Evolutionary conservation across 148 eudicot species (phyloP), one percentile per base, ranked within the genome.

Genomic region (Tetragonia tetragonoides): DNA sequence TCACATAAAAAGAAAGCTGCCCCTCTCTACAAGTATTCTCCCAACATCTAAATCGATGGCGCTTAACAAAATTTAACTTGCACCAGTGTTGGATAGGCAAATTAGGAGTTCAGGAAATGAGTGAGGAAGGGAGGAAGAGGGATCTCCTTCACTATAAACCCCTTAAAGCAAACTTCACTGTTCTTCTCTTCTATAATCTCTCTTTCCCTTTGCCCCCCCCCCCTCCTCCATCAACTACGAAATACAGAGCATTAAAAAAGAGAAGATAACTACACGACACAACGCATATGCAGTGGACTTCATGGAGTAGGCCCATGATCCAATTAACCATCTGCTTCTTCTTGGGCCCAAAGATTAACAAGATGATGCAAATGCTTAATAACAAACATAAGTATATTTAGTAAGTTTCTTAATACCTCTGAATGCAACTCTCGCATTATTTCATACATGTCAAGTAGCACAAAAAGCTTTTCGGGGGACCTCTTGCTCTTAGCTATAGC

Each of bases 401-500:
- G 10, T 39, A 60, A 10, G 41, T 17, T 15, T 59, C 56, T 66
- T 62, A 73, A 57, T 86, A 96, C 99, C 99, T 96, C 98, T 3
- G 93, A 79, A 72, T 93, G 98, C 84, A 95, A 87, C 79, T 95
- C 99, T 40, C 97, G 87, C 99, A 95, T 95, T 74, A 93, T 93
- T 89, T 91, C 98, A 88, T 95, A 95, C 99, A 95, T 95, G 84
- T 95, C 99, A 72, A 95, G 88, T 72, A 95, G 90, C 79, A 92
- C 98, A 85, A 95, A 90, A 41, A 95, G 88, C 88, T 95, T 95
- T 81, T 95, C 99, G 28, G 99, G 98, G 65, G 99, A 96, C 83
- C 99, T 92, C 85, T 93, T 96, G 90, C 98, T 96, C 81, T 89
- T 96, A 72, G 98, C 96, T 83, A 93, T 91, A 67, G 95, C 99